A percentile compares a stretch with the other conserved stretches of the same genome.
phyloP scores from a whole-genome alignment of 2,329 filamentous ascomycete genomes.

The Graphium sp. region DNA sequence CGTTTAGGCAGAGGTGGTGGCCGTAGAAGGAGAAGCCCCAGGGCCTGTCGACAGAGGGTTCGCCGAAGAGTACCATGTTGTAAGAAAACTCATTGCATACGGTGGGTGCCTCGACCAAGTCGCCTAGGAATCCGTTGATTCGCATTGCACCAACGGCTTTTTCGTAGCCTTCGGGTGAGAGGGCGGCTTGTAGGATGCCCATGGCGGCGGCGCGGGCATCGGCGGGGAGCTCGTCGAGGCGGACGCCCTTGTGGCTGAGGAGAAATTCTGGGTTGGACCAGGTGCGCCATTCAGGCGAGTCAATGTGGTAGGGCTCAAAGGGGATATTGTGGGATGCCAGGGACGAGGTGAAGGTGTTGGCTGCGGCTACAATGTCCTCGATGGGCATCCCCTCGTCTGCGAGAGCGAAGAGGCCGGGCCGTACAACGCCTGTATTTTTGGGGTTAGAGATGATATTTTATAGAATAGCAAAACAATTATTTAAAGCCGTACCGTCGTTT shows the following conservation, averaged over 20 bases:
- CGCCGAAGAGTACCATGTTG: constrained; percentile 58
- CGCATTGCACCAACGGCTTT: constrained; percentile 57
- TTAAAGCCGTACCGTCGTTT: constrained; percentile 35
- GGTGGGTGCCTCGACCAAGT: constrained; percentile 40
- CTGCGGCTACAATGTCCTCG: constrained; percentile 32
- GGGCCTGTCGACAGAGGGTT: constrained; percentile 34
- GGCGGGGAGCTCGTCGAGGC: constrained; percentile 41
- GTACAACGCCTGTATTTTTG: constrained; percentile 24
- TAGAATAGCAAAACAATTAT: too few relatives aligned
- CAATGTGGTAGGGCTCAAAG: constrained; percentile 37
- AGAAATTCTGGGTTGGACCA: constrained; percentile 61
- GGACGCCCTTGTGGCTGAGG: constrained; percentile 49
- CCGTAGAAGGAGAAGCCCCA: constrained; percentile 68
- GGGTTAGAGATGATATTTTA: constrained; percentile 1
- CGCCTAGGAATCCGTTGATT: constrained; percentile 59
- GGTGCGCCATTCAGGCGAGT: constrained; percentile 55
- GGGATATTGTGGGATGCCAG: constrained; percentile 15
- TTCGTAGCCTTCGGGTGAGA: constrained; percentile 54
- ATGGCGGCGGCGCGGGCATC: constrained; percentile 31
- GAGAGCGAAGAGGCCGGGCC: constrained; percentile 34
- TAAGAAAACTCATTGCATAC: constrained; percentile 64
- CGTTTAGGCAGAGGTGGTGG: constrained; percentile 59
- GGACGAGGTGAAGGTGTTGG: constrained; percentile 23
- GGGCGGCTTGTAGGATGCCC: constrained; percentile 33
- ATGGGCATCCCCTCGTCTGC: constrained; percentile 50